Base-by-base conservation (phyloP, 805 yeast species). In the Diddensiella santjacobensis region DNA sequence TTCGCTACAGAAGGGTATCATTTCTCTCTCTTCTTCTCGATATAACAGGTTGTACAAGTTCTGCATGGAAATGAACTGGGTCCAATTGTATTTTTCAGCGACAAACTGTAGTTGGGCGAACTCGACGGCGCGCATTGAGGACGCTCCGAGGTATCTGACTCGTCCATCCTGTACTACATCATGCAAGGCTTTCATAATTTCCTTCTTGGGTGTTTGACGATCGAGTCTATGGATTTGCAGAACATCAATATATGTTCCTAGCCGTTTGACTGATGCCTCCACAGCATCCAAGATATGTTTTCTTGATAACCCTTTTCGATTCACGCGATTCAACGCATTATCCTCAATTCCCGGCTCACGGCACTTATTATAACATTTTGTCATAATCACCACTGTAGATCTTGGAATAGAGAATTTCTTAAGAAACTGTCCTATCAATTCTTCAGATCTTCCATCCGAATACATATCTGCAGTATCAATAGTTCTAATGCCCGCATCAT, bases 21-120 rank as follows among this genome's bases (percentile, higher is more conserved):
- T 68, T 58, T 82, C 87, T 15, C 80, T 65, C 60, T 82, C 87
- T 48, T 81, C 86, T 58, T 81, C 85, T 17, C 87, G 69, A 52
- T 77, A 69, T 2, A 80, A 45, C 53, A 81, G 65, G 56, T 79
- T 81, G 64, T 80, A 78, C 57, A 67, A 74, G 53, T 76, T 75
- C 64, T 82, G 87, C 77, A 80, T 75, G 17, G 75, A 68, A 46
- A 82, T 70, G 54, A 82, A 82, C 59, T 79, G 79, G 51, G 70
- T 69, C 82, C 83, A 81, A 23, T 73, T 74, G 55, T 73, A 54
- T 57, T 69, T 69, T 50, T 81, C 84, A 3, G 87, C 87, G 47
- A 72, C 63, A 51, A 63, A 66, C 58, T 82, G 87, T 57, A 78
- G 57, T 30, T 56, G 55, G n/a, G 72, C 78, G 61, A 81, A 81